Evolutionary conservation across 768 basidiomycete species (phyloP), one percentile per base, ranked within the genome.

Genomic region (Holtermannia corniformis): DNA sequence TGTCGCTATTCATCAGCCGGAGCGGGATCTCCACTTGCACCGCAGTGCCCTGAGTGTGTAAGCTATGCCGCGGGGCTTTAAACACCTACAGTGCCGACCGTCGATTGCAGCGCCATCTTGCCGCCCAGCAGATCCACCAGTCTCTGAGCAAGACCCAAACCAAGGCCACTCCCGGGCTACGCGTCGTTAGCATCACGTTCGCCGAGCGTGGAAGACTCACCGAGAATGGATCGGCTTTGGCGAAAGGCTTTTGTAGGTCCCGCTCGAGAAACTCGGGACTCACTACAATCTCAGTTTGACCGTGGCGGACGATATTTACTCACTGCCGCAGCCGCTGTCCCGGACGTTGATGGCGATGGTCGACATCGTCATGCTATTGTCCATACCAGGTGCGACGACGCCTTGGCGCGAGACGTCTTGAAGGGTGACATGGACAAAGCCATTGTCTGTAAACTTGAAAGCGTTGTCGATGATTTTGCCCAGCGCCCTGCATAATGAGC

Each of bases 71-170:
- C 7, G 32, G 10, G 16, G 16, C 32, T 7, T 7, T 16, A 37
- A 16, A 7, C 10, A 37, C 32, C 16, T 16, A 37, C 32, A 7
- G 10, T 16, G 32, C 58, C 56, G 1, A 56, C 47, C 3, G 60
- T 54, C 1, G 67, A 65, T 3, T 61, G 53, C 28, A 71, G 66
- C 4, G 63, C 62, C 4, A 71, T 32, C 41, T 61, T 65, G 2
- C 70, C 70, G n/a, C 67, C 70, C 11, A 71, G 61, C 3, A 71
- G 49, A 24, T 71, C 65, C 21, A 71, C 62, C 62, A 67, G 67
- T 2, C 70, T 50, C 23, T 67, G 62, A 14, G 67, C 65, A 3
- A 71, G 55, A 42, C 59, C 58, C 2, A 71, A 49, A 32, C 65
- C 65, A 4, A 71, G 57, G 16, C 69, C 69, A 12, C 64, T 61